Evolutionary conservation across 2,329 filamentous ascomycete species (phyloP).

Genomic region (Trichoderma brevicompactum): DNA sequence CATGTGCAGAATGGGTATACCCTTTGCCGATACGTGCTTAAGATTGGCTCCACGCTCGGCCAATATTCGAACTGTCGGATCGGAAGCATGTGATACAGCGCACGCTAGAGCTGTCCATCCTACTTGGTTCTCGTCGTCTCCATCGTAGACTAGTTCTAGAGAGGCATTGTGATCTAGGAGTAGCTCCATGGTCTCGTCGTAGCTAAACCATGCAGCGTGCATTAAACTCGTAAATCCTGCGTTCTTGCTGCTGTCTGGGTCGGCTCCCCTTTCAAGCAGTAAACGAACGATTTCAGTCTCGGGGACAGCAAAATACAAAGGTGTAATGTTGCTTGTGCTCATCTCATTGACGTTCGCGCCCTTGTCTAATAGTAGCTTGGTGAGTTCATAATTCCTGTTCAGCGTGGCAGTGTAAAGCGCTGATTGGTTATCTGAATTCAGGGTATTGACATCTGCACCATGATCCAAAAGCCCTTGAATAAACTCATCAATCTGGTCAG

Average conservation of each 20-base stretch:
- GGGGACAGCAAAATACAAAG: conserved; percentile 24
- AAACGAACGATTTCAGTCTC: neutral
- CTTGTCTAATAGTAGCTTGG: conserved; percentile 29
- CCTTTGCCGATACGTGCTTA: neutral
- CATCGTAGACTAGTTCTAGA: conserved; percentile 18
- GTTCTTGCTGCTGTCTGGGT: conserved; percentile 19
- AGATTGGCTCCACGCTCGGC: conserved; percentile 28
- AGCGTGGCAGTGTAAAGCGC: conserved; percentile 7
- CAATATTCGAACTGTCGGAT: conserved; percentile 1
- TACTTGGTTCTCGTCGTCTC: conserved; percentile 11
- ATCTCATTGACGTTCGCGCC: conserved; percentile 32
- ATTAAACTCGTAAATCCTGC: conserved; percentile 25
- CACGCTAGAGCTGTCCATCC: conserved; percentile 26
- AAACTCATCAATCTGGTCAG: neutral
- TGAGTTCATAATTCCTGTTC: conserved; percentile 11
- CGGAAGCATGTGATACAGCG: conserved; percentile 1
- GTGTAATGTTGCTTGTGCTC: neutral
- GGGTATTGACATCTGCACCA: conserved; percentile 25
- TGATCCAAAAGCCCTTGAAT: conserved; percentile 26
- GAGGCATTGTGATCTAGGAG: conserved; percentile 23
- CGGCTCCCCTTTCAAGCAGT: conserved; percentile 28
- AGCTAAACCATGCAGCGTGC: conserved; percentile 26
- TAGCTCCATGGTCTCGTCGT: conserved; percentile 9
- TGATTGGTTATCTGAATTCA: neutral
- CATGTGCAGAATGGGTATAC: conserved; percentile 17